phyloP scores from a whole-genome alignment of 345 rosid genomes.

The Citrus cavaleriei region DNA sequence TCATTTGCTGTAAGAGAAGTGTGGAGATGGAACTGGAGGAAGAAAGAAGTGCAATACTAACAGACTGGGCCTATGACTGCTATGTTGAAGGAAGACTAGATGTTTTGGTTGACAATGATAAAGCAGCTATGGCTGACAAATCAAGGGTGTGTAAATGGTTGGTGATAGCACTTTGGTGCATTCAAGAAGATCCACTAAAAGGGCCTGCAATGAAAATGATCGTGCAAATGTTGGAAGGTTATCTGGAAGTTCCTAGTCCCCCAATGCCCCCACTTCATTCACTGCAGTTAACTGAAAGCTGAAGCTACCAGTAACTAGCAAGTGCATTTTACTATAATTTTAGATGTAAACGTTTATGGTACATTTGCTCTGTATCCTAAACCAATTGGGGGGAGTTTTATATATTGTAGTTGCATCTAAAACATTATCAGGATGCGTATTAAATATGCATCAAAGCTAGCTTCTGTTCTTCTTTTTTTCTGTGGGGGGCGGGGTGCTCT shows the following conservation, averaged over 20 bases:
- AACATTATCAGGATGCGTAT: too few relatives aligned
- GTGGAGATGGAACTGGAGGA: background rate
- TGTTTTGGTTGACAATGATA: conserved; percentile 5
- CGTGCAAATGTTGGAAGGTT: conserved; percentile 21
- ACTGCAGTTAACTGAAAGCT: background rate
- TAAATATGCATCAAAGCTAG: too few relatives aligned
- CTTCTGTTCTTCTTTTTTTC: too few relatives aligned
- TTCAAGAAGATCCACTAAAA: conserved; percentile 24
- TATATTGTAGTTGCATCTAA: background rate
- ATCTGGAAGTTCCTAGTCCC: conserved; percentile 12
- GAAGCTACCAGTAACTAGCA: background rate
- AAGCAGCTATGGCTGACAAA: conserved; percentile 5
- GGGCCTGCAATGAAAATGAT: conserved; percentile 25
- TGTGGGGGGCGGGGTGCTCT: too few relatives aligned
- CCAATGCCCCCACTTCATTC: conserved; percentile 4
- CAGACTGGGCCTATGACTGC: conserved; percentile 22
- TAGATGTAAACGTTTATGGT: background rate
- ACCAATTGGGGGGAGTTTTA: background rate
- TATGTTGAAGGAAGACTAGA: conserved; percentile 10
- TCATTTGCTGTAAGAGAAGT: conserved; percentile 19
- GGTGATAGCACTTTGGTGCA: conserved; percentile 19
- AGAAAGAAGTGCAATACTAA: conserved; percentile 5
- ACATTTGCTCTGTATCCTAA: background rate
- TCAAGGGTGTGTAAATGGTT: conserved; percentile 16
- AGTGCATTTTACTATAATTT: background rate